phyloP scores from a whole-genome alignment of 1,284 basidiomycete species.

The Heterobasidion occidentale region DNA sequence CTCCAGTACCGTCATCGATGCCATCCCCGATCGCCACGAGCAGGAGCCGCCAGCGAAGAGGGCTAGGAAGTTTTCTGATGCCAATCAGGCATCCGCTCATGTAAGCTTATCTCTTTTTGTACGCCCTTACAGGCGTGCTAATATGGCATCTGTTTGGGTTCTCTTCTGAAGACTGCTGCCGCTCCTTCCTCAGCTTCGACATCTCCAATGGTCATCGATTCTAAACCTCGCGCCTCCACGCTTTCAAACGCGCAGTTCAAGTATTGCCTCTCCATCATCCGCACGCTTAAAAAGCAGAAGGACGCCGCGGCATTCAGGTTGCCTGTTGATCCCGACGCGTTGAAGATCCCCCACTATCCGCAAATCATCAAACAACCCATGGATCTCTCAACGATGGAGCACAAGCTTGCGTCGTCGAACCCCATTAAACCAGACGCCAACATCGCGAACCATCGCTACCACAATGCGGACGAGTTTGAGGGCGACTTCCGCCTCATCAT shows the following conservation, averaged over 20 bases:
- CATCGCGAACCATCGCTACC: conserved; percentile 65
- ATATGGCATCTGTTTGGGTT: conserved; percentile 27
- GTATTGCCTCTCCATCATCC: conserved; percentile 74
- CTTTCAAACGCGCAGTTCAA: conserved; percentile 68
- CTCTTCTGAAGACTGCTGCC: conserved; percentile 49
- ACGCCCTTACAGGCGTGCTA: conserved; percentile 48
- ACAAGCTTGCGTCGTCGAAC: conserved; percentile 75
- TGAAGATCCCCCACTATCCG: conserved; percentile 90
- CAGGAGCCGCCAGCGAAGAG: conserved; percentile 67
- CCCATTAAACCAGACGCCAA: conserved; percentile 70
- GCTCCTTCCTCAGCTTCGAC: conserved; percentile 47
- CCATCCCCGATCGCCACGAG: conserved; percentile 42
- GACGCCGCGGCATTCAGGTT: conserved; percentile 78
- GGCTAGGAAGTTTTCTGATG: conserved; percentile 44
- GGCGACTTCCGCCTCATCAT: conserved; percentile 83
- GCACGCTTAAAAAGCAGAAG: conserved; percentile 82
- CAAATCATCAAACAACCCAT: conserved; percentile 87
- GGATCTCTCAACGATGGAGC: conserved; percentile 94
- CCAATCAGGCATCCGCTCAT: conserved; percentile 48
- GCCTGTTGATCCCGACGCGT: conserved; percentile 87
- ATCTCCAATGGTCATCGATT: conserved; percentile 13
- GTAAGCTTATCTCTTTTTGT: conserved; percentile 46
- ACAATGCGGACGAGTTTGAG: conserved; percentile 70
- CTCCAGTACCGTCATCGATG: conserved; percentile 29
- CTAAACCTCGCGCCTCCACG: conserved; percentile 27